These are phyloP conservation scores for Pseudonitzschia multiseries DNA, from an alignment of 108 stramenopile genomes.

Conservation along the genomic window DNA sequence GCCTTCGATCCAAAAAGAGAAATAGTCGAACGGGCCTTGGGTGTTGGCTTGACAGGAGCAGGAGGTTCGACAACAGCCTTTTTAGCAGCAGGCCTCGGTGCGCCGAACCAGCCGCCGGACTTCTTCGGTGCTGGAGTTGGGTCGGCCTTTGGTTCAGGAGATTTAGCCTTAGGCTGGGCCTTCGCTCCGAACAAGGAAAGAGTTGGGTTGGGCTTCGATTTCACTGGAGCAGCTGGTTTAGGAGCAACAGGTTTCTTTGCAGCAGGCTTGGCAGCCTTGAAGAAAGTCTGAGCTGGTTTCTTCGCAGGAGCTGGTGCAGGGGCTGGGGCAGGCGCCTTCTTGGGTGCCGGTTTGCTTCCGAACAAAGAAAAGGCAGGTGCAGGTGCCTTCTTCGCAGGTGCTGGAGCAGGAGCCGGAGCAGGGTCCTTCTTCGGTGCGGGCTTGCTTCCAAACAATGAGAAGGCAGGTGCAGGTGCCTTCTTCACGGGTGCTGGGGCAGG, in stretches of 20 bases:
- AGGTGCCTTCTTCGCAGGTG: constrained; percentile 32
- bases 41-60: constrained; percentile 38
- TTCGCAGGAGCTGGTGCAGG: constrained; percentile 22
- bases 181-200: constrained; percentile 26
- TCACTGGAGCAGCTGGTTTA: constrained; percentile 5
- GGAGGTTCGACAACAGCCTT: constrained; percentile 26
- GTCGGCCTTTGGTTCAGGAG: no score
- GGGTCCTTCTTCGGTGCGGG: constrained; percentile 21
- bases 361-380: constrained; percentile 36
- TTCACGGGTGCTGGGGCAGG: constrained; percentile 43
- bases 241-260: constrained; percentile 29
- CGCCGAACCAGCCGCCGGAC: no score
- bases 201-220: constrained; percentile 18
- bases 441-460: constrained; percentile 30
- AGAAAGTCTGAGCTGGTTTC: constrained; percentile 24
- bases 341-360: constrained; percentile 1
- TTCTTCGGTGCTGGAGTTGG: no score
- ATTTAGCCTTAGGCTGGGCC: constrained; percentile 5
- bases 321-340: constrained; percentile 30
- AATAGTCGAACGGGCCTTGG: constrained; percentile 16
- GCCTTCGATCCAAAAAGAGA: constrained; percentile 28
- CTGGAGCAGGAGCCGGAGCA: constrained; percentile 13
- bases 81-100: constrained; percentile 22
- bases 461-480: constrained; percentile 35
- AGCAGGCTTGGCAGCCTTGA: constrained; percentile 17